Evolutionary conservation across 305 asterid genomes (phyloP).

Genomic region (Petunia hybrid): DNA sequence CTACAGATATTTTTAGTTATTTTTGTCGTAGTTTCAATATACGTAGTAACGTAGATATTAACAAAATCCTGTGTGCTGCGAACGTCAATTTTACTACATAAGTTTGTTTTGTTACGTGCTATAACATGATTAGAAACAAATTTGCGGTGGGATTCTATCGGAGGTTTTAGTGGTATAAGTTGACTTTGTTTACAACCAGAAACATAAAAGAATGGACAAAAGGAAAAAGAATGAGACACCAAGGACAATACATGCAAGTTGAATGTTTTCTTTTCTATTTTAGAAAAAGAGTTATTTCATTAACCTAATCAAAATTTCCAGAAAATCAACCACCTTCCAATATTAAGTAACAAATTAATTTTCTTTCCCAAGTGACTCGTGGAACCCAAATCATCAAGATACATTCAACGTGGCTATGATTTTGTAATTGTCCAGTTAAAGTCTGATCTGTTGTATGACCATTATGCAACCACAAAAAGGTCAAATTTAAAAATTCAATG

Average conservation of each 20-base stretch:
- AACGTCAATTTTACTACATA: not conserved
- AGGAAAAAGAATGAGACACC: conserved; percentile 27
- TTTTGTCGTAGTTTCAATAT: not conserved
- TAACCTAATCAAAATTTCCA: conserved; percentile 4
- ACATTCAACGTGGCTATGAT: not conserved
- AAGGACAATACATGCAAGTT: conserved; percentile 27
- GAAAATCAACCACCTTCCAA: conserved; percentile 24
- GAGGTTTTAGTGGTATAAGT: conserved; percentile 30
- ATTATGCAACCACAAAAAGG: not conserved
- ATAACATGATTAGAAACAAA: conserved; percentile 22
- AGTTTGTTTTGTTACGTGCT: not conserved
- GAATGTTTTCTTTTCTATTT: not conserved
- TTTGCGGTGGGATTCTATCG: conserved; percentile 25
- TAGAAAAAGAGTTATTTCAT: not conserved
- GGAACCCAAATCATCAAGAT: not conserved
- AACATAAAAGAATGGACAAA: conserved; percentile 26
- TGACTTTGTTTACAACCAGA: conserved; percentile 29
- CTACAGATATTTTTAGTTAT: not conserved
- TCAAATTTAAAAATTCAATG: not conserved
- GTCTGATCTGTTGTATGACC: not conserved
- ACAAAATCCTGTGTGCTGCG: not conserved
- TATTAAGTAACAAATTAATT: not conserved
- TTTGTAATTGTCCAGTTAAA: not conserved
- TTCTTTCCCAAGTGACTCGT: not conserved
- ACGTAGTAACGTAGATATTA: too few relatives aligned